Evolutionary conservation across 345 rosid species (phyloP), one percentile per base, ranked within the genome.

Genomic region (Hypericum perforatum): DNA sequence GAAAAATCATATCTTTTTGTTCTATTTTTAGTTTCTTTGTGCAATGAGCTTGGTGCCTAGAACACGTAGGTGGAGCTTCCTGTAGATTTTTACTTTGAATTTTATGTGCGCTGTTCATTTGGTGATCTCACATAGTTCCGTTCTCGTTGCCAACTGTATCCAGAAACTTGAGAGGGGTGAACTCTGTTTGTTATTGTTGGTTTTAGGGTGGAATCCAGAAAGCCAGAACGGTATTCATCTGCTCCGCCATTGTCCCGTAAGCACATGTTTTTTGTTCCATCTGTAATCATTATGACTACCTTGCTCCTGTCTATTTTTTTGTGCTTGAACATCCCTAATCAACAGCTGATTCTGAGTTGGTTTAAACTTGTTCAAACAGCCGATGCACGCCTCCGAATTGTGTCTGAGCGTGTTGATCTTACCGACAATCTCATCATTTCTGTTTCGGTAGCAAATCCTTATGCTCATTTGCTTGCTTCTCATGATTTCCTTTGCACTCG

Each of bases 171-270:
- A 41, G 63, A 40, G 60, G 46, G 41, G 41, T 63, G 52, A 22
- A 57, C 75, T 52, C 41, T 41, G 50, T 70, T 61, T 55, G 41
- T 47, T 5, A 8, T 57, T 40, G 49, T 62, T 47, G 66, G 49
- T 56, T 53, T 73, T 45, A 90, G 96, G 96, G 96, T 81, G 57
- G 94, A 83, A 77, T 89, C 97, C 59, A 81, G 97, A 66, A 89
- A 83, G 78, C 97, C 97, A 3, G 97, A 89, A 54, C 89, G 98
- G 36, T 91, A 91, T 62, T 91, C 98, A 29, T 84, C 98, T 41
- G 98, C 96, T 13, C 92, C 98, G 16, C 96, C 96, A 57, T 69
- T 91, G 59, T 91, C 95, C 52, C 89, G 96, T 91, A 78, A 82
- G 82, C 64, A 48, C 39, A 37, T 8, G 48, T 41, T 13, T 3